Base-by-base conservation (phyloP, 192 early-diverging fungal genomes). In the Linderina pennispora region DNA sequence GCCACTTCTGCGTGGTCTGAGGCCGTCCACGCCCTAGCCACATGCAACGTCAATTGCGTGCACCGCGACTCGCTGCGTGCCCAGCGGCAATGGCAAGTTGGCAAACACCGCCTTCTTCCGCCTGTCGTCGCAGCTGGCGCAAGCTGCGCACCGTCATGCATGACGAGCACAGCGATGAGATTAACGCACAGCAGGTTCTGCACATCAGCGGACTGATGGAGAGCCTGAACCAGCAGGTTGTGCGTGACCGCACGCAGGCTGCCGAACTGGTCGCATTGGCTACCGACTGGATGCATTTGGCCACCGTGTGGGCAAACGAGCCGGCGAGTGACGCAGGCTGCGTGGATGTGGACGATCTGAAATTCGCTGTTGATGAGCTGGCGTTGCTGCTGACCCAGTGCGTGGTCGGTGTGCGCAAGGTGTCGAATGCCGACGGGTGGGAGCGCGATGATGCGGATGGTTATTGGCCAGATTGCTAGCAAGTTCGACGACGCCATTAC, bases 31-130 rank as follows among this genome's bases (percentile, higher is more conserved):
- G 40, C 42, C 17, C 44, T 40, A 6, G 18, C 40, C 7, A 15
- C 21, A 3, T 31, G 41, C n/a, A 26, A 37, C 32, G 34, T 45
- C 0, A 18, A 22, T 0, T 16, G 46, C 0, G 53, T 73, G 32
- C 54, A 55, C 23, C 20, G 18, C 2, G 22, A 24, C 15, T 10
- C 46, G 23, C 45, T 43, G 3, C 28, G 4, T 0, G 54, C 53
- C 14, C 53, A 37, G 20, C 19, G 34, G 16, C 34, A 20, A 31
- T 59, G 56, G 69, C 62, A 47, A n/a, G 38, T 34, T 46, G 37
- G 62, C 69, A 22, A 36, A 50, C 21, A 44, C 56, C 1, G 53
- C 40, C 7, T 73, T 65, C 54, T 73, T 73, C 53, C 36, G 34
- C 1, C 50, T 58, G 19, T 45, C 23, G 19, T 41, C 62, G 10